phyloP scores from a whole-genome alignment of 129 eudicot species.

The Artemisia annua region DNA sequence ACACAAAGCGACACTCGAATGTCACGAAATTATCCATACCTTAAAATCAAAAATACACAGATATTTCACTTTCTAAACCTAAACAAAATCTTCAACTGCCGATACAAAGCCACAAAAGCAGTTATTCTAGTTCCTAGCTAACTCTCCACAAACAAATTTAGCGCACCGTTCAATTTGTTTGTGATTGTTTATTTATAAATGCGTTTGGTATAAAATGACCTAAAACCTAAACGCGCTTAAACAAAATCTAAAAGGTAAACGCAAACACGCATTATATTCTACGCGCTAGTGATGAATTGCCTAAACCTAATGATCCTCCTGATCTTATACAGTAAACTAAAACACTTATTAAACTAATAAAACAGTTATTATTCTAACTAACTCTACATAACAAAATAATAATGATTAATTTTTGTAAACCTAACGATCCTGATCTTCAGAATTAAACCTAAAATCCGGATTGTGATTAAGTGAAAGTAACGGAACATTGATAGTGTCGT shows the following conservation, averaged over 20 bases:
- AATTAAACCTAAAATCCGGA: constrained; percentile 11
- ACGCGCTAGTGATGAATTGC: no score
- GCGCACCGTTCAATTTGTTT: no score
- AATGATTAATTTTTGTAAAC: constrained; percentile 7
- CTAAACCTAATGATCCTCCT: no score
- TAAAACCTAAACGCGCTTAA: no score
- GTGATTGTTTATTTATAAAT: no score
- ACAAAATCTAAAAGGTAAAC: no score
- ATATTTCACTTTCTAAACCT: constrained; percentile 6
- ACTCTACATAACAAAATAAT: neutral
- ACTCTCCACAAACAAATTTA: neutral
- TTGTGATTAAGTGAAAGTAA: neutral
- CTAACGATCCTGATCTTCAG: constrained; percentile 20
- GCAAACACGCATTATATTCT: no score
- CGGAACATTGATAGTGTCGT: constrained; percentile 17
- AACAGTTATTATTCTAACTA: no score
- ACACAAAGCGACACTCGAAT: neutral
- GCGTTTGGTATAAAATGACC: no score
- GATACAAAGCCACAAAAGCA: constrained; percentile 5
- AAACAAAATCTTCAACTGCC: constrained; percentile 10
- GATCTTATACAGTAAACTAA: no score
- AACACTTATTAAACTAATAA: no score
- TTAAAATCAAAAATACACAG: neutral
- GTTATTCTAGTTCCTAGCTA: neutral
- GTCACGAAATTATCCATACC: constrained; percentile 2